phyloP scores from a whole-genome alignment of 805 yeast genomes.

The Metschnikowia orientalis region DNA sequence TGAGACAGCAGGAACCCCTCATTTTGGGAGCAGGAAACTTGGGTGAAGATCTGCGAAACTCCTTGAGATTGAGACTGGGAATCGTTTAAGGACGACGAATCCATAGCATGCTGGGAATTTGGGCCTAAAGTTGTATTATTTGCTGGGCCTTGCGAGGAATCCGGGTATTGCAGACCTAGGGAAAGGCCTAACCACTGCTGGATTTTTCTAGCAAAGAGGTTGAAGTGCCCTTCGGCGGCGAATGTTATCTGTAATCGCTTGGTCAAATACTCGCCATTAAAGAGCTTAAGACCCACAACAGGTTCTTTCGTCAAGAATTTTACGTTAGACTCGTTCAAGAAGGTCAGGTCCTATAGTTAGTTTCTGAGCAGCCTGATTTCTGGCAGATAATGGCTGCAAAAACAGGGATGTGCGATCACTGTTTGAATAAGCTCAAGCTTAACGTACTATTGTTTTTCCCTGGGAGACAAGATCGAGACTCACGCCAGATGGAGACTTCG shows the following conservation, averaged over 20 bases:
- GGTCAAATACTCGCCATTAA: constrained; percentile 16
- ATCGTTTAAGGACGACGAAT: too few species aligned
- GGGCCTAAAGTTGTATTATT: too few species aligned
- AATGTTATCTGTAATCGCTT: constrained; percentile 18
- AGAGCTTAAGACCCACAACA: constrained; percentile 17
- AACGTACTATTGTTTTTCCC: constrained; percentile 18
- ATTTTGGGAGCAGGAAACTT: constrained; percentile 1
- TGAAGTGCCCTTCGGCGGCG: constrained; percentile 16
- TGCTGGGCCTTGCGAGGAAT: too few species aligned
- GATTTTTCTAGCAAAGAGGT: constrained; percentile 15
- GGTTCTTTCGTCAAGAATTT: constrained; percentile 16
- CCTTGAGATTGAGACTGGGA: constrained; percentile 1
- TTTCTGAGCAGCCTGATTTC: background rate
- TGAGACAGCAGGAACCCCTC: constrained; percentile 2
- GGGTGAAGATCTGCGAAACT: constrained; percentile 1
- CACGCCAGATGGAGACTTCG: constrained; percentile 10
- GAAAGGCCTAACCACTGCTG: constrained; percentile 14
- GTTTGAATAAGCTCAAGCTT: background rate
- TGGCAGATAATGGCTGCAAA: constrained; percentile 5
- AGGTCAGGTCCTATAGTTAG: constrained; percentile 16
- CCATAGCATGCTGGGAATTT: too few species aligned
- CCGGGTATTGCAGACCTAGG: too few species aligned
- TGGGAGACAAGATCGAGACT: constrained; percentile 15
- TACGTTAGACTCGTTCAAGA: constrained; percentile 13
- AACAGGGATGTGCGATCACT: background rate